Conservation (phyloP, 495 filamentous ascomycete genomes). For the Astrothelium macrocarpum region DNA sequence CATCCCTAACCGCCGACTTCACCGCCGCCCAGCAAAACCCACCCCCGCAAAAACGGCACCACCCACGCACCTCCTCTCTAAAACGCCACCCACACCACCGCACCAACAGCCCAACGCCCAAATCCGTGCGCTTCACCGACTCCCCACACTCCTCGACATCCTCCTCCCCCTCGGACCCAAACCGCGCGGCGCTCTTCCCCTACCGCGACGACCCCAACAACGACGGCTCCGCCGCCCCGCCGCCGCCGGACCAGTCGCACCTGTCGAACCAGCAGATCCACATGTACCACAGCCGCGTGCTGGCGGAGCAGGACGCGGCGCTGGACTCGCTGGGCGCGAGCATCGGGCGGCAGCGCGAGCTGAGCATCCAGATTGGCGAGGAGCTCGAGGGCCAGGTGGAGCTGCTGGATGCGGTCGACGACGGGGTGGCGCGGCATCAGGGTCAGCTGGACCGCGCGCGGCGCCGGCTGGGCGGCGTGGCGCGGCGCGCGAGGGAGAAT, state of each 20-base stretch:
- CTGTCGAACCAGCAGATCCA: conserved; percentile 82
- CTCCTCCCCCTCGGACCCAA: conserved; percentile 36
- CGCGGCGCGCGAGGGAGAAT: conserved; percentile 31
- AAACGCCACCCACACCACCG: conserved; percentile 41
- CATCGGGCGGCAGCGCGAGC: conserved; percentile 84
- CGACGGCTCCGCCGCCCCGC: conserved; percentile 38
- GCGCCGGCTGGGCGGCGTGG: conserved; percentile 40
- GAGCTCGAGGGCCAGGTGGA: conserved; percentile 85
- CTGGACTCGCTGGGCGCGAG: conserved; percentile 76
- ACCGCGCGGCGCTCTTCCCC: conserved; percentile 53
- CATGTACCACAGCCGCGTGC: conserved; percentile 64
- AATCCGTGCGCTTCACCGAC: conserved; percentile 89
- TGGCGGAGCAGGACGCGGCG: conserved; percentile 84
- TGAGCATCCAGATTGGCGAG: conserved; percentile 92
- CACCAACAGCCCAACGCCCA: conserved; percentile 35
- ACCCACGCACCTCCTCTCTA: conserved; percentile 38
- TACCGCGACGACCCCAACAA: conserved; percentile 56
- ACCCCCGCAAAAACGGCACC: conserved; percentile 30
- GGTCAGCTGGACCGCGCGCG: conserved; percentile 62
- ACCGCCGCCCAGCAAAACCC: conserved; percentile 43
- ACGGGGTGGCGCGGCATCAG: conserved; percentile 70
- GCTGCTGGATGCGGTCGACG: conserved; percentile 82
- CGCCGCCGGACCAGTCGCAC: conserved; percentile 46
- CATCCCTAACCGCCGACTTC: conserved; percentile 56
- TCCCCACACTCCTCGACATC: conserved; percentile 37